Percentiles rank a stretch among this genome's conserved stretches.
Evolutionary conservation across 495 filamentous ascomycete species (phyloP).

Genomic region (Apodospora peruviana): DNA sequence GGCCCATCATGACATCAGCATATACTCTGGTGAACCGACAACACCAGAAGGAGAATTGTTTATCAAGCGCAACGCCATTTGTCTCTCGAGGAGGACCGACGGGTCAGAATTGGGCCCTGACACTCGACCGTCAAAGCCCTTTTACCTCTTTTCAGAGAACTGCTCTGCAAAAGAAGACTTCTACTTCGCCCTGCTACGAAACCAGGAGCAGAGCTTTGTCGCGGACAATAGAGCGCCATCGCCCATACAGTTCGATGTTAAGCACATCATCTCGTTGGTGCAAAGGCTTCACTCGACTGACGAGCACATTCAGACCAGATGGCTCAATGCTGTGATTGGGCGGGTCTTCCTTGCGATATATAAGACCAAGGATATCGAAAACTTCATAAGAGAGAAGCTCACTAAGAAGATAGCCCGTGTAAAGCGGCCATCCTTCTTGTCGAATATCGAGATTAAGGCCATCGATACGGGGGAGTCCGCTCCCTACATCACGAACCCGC

Average conservation of each 20-base stretch:
- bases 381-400: conserved; percentile 75
- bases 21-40: conserved; percentile 74
- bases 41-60: conserved; percentile 91
- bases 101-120: conserved; percentile 49
- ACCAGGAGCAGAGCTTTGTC: conserved; percentile 63
- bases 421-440: conserved; percentile 85
- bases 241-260: conserved; percentile 73
- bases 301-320: conserved; percentile 84
- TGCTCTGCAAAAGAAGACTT: conserved; percentile 96
- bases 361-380: conserved; percentile 74
- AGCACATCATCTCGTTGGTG: conserved; percentile 79
- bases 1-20: conserved; percentile 76
- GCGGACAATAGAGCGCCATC: conserved; percentile 56
- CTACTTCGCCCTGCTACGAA: conserved; percentile 85
- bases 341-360: conserved; percentile 83
- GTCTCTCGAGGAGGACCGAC: conserved; percentile 65
- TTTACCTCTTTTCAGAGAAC: conserved; percentile 90
- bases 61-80: conserved; percentile 92
- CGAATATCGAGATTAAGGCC: conserved; percentile 67
- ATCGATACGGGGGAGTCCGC: conserved; percentile 85
- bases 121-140: conserved; percentile 63
- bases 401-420: conserved; percentile 95
- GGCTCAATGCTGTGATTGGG: conserved; percentile 89
- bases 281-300: conserved; percentile 88
- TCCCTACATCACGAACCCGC: conserved; percentile 83